phyloP scores from a whole-genome alignment of 257 asterid species.

The Nicotiana tomentosiformis region DNA sequence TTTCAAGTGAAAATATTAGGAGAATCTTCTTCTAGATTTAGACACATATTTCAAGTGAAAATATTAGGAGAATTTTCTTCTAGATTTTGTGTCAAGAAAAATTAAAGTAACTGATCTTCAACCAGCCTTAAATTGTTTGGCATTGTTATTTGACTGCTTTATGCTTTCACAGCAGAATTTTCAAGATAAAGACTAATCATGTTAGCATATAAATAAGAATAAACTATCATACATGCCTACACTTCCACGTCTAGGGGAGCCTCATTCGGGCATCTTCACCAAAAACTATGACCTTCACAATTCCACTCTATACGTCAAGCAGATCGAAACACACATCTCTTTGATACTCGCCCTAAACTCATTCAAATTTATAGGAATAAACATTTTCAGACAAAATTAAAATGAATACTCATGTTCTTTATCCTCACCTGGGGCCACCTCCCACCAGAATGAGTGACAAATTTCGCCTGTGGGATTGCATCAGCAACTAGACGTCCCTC shows the following conservation, averaged over 20 bases:
- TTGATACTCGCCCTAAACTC: neutral
- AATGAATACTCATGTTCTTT: neutral
- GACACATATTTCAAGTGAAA: neutral
- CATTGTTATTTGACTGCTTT: neutral
- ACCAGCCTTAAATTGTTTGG: neutral
- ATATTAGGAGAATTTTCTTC: neutral
- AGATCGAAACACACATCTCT: neutral
- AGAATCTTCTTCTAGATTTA: neutral
- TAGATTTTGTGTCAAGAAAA: neutral
- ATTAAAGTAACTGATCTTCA: neutral
- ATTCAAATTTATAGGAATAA: neutral
- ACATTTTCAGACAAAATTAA: neutral
- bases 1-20: neutral
- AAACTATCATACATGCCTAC: neutral
- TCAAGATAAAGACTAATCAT: neutral
- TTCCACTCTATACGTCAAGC: neutral
- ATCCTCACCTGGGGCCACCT: slow-evolving; percentile 80
- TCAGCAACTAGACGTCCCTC: slow-evolving; percentile 47
- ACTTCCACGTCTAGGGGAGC: neutral
- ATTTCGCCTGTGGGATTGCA: slow-evolving; percentile 52
- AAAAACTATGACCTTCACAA: neutral
- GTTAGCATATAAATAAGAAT: neutral
- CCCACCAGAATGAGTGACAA: slow-evolving; percentile 72
- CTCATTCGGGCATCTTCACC: neutral
- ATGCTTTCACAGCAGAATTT: neutral